Evolutionary conservation across 2,329 filamentous ascomycete genomes (phyloP).

Genomic region (Sporothrix sp.): DNA sequence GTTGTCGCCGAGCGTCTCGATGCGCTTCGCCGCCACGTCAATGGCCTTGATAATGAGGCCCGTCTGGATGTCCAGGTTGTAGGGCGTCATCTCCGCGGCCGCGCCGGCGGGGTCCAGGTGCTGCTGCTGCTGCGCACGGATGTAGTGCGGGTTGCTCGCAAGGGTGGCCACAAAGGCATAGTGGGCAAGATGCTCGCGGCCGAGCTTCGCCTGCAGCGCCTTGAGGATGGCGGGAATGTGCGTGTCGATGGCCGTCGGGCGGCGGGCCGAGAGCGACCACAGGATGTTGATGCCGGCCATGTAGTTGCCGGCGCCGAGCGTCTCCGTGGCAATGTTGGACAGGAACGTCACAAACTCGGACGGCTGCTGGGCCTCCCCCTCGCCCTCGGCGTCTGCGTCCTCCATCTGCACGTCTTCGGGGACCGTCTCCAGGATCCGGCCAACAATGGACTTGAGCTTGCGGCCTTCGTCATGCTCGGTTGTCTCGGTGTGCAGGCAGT

Average conservation of each 20-base stretch:
- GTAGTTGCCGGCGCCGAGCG: constrained; percentile 70
- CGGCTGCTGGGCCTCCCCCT: constrained; percentile 61
- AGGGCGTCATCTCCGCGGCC: constrained; percentile 51
- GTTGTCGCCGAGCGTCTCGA: constrained; percentile 86
- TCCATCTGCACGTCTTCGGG: constrained; percentile 68
- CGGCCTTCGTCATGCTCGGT: constrained; percentile 59
- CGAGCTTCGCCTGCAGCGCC: constrained; percentile 81
- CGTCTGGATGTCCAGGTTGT: constrained; percentile 82
- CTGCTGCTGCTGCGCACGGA: constrained; percentile 32
- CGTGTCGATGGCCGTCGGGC: constrained; percentile 77
- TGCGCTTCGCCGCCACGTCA: constrained; percentile 81
- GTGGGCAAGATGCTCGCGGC: constrained; percentile 81
- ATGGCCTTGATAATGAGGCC: constrained; percentile 91
- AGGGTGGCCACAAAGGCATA: constrained; percentile 51
- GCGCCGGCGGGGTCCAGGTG: constrained; percentile 48
- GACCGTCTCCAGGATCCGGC: constrained; percentile 77
- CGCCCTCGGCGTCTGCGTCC: constrained; percentile 74
- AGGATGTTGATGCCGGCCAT: constrained; percentile 85
- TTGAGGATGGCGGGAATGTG: constrained; percentile 89
- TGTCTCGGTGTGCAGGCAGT: constrained; percentile 72
- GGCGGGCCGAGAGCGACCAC: constrained; percentile 81
- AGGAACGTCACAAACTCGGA: constrained; percentile 82
- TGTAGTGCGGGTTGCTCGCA: constrained; percentile 23
- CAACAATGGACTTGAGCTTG: constrained; percentile 64
- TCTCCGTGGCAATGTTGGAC: constrained; percentile 78